Evolutionary conservation across 1,284 basidiomycete species (phyloP).

Genomic region (Cryptococcus hybrid): DNA sequence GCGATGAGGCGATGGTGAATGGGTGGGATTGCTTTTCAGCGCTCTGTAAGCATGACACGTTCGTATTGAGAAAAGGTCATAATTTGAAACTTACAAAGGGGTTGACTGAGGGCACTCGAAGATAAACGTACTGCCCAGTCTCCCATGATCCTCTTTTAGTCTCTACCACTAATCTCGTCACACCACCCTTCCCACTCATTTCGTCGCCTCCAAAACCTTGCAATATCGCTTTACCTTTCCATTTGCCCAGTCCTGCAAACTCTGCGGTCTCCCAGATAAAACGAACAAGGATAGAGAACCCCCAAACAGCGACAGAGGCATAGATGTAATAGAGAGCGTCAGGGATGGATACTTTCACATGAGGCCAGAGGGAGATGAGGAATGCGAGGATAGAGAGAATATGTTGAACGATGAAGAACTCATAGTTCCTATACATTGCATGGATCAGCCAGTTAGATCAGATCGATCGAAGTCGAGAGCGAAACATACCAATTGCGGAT

Average conservation of each 20-base stretch:
- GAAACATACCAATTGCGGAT: constrained; percentile 2
- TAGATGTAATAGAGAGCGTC: constrained; percentile 1
- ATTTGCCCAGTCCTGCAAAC: background rate
- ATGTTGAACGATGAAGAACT: constrained; percentile 9
- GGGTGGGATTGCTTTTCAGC: background rate
- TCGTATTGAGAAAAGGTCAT: no score
- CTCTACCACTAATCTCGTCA: constrained; percentile 1
- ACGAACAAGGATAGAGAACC: constrained; percentile 4
- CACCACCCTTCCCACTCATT: background rate
- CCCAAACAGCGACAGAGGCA: constrained; percentile 3
- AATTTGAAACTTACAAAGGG: constrained; percentile 1
- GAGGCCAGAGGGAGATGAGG: constrained; percentile 3
- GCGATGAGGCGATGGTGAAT: constrained; percentile 1
- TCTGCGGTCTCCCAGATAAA: background rate
- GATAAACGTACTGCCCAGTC: constrained; percentile 4
- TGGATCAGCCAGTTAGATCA: no score
- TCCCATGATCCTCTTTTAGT: background rate
- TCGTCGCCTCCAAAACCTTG: background rate
- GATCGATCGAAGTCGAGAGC: background rate
- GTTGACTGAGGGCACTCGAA: constrained; percentile 1
- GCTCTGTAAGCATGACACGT: background rate
- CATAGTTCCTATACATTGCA: constrained; percentile 3
- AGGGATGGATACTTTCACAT: constrained; percentile 3
- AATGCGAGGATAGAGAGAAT: constrained; percentile 2
- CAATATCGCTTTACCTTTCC: background rate